Conservation (phyloP, 768 basidiomycete genomes). For the Phaeotremella skinneri region DNA sequence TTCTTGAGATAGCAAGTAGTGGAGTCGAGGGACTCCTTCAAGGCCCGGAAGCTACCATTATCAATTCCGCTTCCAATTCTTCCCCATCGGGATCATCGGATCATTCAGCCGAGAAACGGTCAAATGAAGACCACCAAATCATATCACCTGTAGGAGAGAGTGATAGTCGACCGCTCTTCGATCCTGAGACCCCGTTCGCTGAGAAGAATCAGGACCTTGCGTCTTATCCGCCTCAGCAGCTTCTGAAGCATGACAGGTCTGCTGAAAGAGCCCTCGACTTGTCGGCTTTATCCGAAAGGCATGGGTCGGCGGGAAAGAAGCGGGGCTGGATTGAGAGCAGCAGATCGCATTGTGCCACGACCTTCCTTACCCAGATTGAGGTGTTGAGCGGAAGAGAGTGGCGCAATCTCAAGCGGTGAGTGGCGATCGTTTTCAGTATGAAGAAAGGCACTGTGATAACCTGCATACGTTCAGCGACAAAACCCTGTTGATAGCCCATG, state of each 20-base stretch:
- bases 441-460: conserved; percentile 5
- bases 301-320: background rate
- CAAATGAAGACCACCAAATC: background rate
- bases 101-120: background rate
- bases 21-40: conserved; percentile 14
- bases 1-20: conserved; percentile 78
- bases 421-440: conserved; percentile 1
- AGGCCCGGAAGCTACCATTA: background rate
- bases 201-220: conserved; percentile 15
- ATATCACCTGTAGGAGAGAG: background rate
- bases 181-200: conserved; percentile 7
- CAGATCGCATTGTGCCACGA: conserved; percentile 60
- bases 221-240: conserved; percentile 7
- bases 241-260: background rate
- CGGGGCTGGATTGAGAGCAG: conserved; percentile 27
- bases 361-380: conserved; percentile 85
- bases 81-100: background rate
- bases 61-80: background rate
- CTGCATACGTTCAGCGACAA: conserved; percentile 62
- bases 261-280: conserved; percentile 10
- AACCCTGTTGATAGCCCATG: conserved; percentile 75
- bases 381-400: conserved; percentile 78
- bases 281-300: conserved; percentile 7
- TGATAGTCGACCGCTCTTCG: background rate
- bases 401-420: conserved; percentile 70